Evolutionary conservation across 805 yeast genomes (phyloP), one percentile per base, ranked within the genome.

Genomic region (Candida patagonica): DNA sequence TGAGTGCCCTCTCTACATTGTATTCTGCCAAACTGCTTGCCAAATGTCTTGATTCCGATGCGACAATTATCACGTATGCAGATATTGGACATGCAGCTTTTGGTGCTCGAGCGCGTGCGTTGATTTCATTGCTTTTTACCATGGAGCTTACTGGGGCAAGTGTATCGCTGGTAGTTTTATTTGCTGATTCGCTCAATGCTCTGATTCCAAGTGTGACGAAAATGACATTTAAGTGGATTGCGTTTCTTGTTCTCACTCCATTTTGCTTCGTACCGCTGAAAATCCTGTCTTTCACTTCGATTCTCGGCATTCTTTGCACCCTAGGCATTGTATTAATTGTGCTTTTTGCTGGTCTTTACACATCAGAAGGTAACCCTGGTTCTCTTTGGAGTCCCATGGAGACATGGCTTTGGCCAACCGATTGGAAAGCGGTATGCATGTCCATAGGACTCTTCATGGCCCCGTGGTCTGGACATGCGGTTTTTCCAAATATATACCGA

Each of bases 11-110:
- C 9, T 61, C 77, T 22, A 86, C 95, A 2, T 79, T 71, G 49
- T 77, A 85, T 68, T 78, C 92, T 1, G 95, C 95, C 6, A 69
- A 70, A 5, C 63, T 85, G 37, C 65, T 87, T 42, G 78, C 89
- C 10, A 69, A 72, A 43, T 78, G 94, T 48, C 70, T 86, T 70
- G 86, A 80, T 46, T 79, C 86, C 1, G 92, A 86, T 61, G 78
- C 73, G 12, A 78, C 92, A 0, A 62, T 86, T 39, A 77, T 80
- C 68, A 82, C 95, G 0, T 87, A 86, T 57, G 94, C 95, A 0
- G 96, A 87, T 62, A 67, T 87, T 36, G 94, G 94, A 3, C 79
- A 74, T 51, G 83, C 85, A n/a, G 82, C 88, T 0, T 85, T 80
- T 54, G 95, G 95, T 1, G 65, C 80, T 2, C 66, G 66, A 24